Evolutionary conservation across 805 yeast genomes (phyloP), one percentile per base, ranked within the genome.

Genomic region (Kuraishia piskuri): DNA sequence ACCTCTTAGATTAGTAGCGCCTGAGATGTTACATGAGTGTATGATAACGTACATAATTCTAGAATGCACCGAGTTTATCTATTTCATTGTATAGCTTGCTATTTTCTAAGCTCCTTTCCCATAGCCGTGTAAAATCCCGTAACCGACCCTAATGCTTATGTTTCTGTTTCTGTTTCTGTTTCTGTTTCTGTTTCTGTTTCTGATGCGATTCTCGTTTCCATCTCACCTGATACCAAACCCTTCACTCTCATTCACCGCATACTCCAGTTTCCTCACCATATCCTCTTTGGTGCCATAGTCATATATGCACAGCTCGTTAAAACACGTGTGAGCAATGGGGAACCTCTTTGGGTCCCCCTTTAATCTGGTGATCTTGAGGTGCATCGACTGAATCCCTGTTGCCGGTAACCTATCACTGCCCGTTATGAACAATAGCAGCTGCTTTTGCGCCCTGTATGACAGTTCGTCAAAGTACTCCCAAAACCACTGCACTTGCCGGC

Each of bases 321-420:
- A 92, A 61, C 99, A 92, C 0, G 98, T 94, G 64, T 92, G 98
- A 0, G 97, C 90, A 17, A 86, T 71, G 0, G 98, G 98, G 19
- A 91, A 68, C 50, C 85, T 71, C 1, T 77, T 73, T 40, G 71
- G 65, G 31, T 72, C 74, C 1, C 57, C 60, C 6, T 68, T 71
- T 12, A 71, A 61, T 53, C 78, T 77, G 17, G 85, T 79, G n/a
- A 92, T 79, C 56, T 84, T 84, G 61, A 94, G 84, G 48, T 75
- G 74, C 71, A 92, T 70, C 51, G 86, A 84, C 26, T 87, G 84
- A 25, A 90, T 75, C 0, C 99, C 99, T 0, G 96, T 88, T 0
- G 97, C 96, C 0, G 99, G 98, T 7, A 94, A 75, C 48, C 97
- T 72, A 62, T 90, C 96, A 1, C 96, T 85, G 0, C 98, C 97